Evolutionary conservation across 495 filamentous ascomycete genomes (phyloP).

Genomic region (Ramalina peruviana): DNA sequence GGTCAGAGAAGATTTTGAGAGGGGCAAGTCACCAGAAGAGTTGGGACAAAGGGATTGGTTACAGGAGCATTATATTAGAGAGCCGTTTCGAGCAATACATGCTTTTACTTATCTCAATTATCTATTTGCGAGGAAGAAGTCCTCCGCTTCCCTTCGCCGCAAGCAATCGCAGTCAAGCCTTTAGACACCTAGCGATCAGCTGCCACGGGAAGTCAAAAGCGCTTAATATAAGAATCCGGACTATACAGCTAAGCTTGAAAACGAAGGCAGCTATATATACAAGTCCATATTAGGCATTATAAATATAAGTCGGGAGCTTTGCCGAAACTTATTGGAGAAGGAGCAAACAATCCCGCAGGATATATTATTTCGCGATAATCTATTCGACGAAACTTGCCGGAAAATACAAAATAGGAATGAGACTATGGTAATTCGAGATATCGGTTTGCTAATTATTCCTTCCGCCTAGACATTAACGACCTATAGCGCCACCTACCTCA

Average conservation of each 20-base stretch:
- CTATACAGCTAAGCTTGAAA: slow-evolving; percentile 20
- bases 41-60: neutral
- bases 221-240: slow-evolving; percentile 21
- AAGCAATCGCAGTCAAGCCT: slow-evolving; percentile 6
- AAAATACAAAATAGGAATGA: slow-evolving; percentile 18
- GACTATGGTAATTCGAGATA: slow-evolving; percentile 24
- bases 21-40: slow-evolving; percentile 5
- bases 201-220: slow-evolving; percentile 21
- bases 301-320: too few relatives aligned
- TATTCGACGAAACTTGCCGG: too few relatives aligned
- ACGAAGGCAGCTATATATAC: too few relatives aligned
- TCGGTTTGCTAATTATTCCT: slow-evolving; percentile 22
- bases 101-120: neutral
- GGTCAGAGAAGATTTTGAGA: slow-evolving; percentile 9
- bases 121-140: neutral
- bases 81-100: slow-evolving; percentile 20
- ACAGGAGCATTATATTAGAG: slow-evolving; percentile 10
- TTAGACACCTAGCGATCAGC: slow-evolving; percentile 26
- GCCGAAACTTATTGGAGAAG: slow-evolving; percentile 12
- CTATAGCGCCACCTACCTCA: slow-evolving; percentile 16
- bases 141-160: neutral
- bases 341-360: slow-evolving; percentile 2
- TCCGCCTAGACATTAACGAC: slow-evolving; percentile 20
- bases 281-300: too few relatives aligned
- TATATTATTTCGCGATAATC: too few relatives aligned